phyloP scores from a whole-genome alignment of 257 asterid species.

The Gardenia jasminoides region DNA sequence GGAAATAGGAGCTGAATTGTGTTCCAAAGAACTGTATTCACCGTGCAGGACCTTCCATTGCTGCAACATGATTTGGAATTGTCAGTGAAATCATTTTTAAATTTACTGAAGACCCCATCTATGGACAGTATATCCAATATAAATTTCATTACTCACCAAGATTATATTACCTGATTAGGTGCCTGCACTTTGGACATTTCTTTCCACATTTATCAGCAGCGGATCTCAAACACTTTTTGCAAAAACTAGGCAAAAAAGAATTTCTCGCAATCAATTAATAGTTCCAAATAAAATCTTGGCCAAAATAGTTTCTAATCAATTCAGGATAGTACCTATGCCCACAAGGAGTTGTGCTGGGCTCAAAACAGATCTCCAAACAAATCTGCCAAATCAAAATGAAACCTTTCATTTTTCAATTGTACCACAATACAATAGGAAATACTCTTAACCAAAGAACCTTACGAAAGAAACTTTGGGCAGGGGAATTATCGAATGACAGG shows the following conservation, averaged over 20 bases:
- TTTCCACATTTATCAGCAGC: constrained; percentile 96
- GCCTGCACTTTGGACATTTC: constrained; percentile 97
- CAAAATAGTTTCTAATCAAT: too few species aligned
- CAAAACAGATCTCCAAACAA: constrained; percentile 89
- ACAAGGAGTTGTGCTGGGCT: constrained; percentile 96
- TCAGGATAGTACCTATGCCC: constrained; percentile 81
- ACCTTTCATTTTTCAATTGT: background rate
- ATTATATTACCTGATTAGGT: constrained; percentile 63
- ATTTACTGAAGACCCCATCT: background rate
- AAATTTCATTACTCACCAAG: background rate
- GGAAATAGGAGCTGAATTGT: constrained; percentile 93
- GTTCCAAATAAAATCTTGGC: background rate
- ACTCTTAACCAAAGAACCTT: background rate
- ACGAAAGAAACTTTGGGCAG: background rate
- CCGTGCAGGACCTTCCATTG: constrained; percentile 78
- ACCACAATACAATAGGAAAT: background rate
- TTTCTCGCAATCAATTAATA: background rate
- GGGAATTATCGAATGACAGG: background rate
- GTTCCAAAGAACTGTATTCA: constrained; percentile 96
- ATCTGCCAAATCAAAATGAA: constrained; percentile 49
- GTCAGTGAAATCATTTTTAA: constrained; percentile 3
- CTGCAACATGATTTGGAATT: constrained; percentile 34
- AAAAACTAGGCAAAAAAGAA: constrained; percentile 50
- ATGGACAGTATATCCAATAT: background rate
- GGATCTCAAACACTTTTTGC: constrained; percentile 75